phyloP scores from a whole-genome alignment of 2,329 filamentous ascomycete genomes.

The Trichocomaceae sp. region DNA sequence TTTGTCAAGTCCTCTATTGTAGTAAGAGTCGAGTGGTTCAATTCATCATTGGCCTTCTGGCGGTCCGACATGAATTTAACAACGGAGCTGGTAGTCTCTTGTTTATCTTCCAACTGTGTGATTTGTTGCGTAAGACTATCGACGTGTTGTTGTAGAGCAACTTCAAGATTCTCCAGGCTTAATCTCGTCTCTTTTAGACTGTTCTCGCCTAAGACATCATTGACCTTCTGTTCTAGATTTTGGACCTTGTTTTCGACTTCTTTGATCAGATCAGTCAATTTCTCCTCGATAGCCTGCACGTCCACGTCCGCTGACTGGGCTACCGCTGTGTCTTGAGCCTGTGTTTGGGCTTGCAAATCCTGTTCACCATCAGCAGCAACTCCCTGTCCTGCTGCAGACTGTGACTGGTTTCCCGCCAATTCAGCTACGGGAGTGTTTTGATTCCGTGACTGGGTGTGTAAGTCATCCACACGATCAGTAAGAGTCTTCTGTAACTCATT shows the following conservation, averaged over 20 bases:
- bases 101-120: slow-evolving; percentile 1
- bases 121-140: slow-evolving; percentile 4
- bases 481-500: background rate
- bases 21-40: background rate
- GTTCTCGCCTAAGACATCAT: background rate
- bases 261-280: background rate
- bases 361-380: background rate
- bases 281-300: background rate
- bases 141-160: slow-evolving; percentile 4
- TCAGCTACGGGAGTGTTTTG: background rate
- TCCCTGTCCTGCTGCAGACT: background rate
- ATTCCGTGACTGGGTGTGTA: background rate
- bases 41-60: background rate
- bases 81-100: background rate
- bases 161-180: background rate
- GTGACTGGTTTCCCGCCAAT: background rate
- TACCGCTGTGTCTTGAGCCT: background rate
- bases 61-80: background rate
- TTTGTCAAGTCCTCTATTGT: background rate
- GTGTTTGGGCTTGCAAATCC: background rate
- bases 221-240: background rate
- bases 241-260: background rate
- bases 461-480: background rate
- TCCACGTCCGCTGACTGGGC: background rate
- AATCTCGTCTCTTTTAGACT: background rate